phyloP scores from a whole-genome alignment of 441 rosid species.

The Bocquillonia castaneifolia region DNA sequence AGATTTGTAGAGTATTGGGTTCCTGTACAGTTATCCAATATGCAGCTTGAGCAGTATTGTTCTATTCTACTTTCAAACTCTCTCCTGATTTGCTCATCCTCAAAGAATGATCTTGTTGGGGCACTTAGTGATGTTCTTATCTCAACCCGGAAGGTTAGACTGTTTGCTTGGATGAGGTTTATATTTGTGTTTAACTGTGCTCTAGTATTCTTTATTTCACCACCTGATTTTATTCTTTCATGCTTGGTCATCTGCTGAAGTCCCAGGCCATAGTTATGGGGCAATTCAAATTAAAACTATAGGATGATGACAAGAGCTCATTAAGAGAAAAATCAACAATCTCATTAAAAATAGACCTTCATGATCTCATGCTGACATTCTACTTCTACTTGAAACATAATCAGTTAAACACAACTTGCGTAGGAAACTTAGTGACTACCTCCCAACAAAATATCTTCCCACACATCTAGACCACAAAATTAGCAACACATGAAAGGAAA shows the following conservation, averaged over 20 bases:
- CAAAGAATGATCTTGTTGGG: constrained; percentile 57
- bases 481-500: neutral
- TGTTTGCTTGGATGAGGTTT: neutral
- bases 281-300: neutral
- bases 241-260: neutral
- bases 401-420: neutral
- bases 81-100: constrained; percentile 52
- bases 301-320: no score
- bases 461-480: neutral
- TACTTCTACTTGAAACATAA: neutral
- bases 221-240: neutral
- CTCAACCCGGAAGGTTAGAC: constrained; percentile 59
- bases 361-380: neutral
- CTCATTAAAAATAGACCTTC: neutral
- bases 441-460: neutral
- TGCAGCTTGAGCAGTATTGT: constrained; percentile 95
- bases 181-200: no score
- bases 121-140: constrained; percentile 55
- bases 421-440: neutral
- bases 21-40: constrained; percentile 68
- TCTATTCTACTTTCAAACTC: constrained; percentile 54
- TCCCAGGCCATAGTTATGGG: neutral
- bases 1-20: constrained; percentile 85
- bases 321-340: neutral
- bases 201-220: neutral